phyloP scores from a whole-genome alignment of 108 stramenopile species.

The Cyclotella cryptica region DNA sequence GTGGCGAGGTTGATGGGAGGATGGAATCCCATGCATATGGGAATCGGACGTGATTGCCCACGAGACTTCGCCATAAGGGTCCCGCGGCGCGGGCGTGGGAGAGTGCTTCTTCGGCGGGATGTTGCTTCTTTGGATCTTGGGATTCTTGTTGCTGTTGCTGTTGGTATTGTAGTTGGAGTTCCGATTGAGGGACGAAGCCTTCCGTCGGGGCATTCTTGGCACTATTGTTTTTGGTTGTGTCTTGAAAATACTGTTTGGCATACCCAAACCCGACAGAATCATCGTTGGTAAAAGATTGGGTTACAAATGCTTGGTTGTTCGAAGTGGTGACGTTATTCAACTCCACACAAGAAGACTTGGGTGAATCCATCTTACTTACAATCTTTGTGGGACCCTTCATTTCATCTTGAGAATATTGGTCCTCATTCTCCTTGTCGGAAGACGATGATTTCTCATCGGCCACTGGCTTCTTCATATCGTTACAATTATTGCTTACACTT shows the following conservation, averaged over 20 bases:
- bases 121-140: neutral
- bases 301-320: neutral
- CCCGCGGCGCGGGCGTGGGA: conserved; percentile 75
- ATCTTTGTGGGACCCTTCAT: neutral
- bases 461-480: neutral
- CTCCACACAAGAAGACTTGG: neutral
- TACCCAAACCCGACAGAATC: neutral
- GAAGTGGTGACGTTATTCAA: neutral
- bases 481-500: neutral
- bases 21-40: conserved; percentile 72
- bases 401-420: conserved; percentile 3
- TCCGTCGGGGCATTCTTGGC: neutral
- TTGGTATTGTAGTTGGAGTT: conserved; percentile 2
- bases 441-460: neutral
- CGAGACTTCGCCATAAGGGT: conserved; percentile 76
- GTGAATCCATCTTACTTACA: neutral
- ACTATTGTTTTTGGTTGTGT: neutral
- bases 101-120: conserved; percentile 38
- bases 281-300: neutral
- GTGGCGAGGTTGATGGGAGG: conserved; percentile 55
- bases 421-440: neutral
- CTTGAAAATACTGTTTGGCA: conserved; percentile 12
- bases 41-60: conserved; percentile 81
- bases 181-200: neutral
- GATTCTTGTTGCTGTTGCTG: conserved; percentile 12